Base-by-base conservation (phyloP, 495 filamentous ascomycete genomes). In the Hypoxylon fragiforme region DNA sequence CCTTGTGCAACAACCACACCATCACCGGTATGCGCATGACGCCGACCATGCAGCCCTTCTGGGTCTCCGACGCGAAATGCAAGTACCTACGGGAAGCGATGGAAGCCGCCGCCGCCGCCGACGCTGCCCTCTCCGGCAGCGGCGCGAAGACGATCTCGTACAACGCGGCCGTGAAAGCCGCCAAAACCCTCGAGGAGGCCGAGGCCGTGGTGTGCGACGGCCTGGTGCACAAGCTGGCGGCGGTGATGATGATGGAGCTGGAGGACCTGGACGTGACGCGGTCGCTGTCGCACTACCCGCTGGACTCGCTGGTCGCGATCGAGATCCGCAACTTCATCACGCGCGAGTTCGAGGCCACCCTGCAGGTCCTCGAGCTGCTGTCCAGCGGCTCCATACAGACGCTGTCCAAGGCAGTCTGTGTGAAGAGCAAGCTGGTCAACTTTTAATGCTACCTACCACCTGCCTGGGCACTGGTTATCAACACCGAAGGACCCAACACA, bases 311-410 rank as follows among this genome's bases (percentile, higher is more conserved):
- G 41, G 68, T 82, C 32, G 78, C 74, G 1, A 76, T 75, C 44
- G 80, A 84, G 65, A 76, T 81, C 53, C 69, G 78, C 26, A 76
- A 75, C 43, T 81, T 74, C 55, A 73, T 82, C 44, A 77, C 70
- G 8, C 65, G 68, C 38, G 71, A 73, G 52, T 77, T 78, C 44
- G 70, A 80, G 62, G 76, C 74, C 1, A 81, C 81, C 54, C 57
- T 84, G 48, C 74, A 81, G 50, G 78, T 82, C 3, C 64, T 81
- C 52, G 78, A 82, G 55, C 63, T 81, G 31, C 60, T 78, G 34
- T 73, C 71, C 19, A 78, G 76, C 50, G 77, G 77, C 7, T 71
- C 67, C 8, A 76, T 78, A 44, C 72, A 77, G 63, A 77, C 69
- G 7, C 54, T 79, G 41, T 70, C 73, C 1, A 76, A 76, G 65